A percentile compares a stretch with the other conserved stretches of the same genome.
phyloP scores from a whole-genome alignment of 768 basidiomycete genomes.

The Russula virescens region DNA sequence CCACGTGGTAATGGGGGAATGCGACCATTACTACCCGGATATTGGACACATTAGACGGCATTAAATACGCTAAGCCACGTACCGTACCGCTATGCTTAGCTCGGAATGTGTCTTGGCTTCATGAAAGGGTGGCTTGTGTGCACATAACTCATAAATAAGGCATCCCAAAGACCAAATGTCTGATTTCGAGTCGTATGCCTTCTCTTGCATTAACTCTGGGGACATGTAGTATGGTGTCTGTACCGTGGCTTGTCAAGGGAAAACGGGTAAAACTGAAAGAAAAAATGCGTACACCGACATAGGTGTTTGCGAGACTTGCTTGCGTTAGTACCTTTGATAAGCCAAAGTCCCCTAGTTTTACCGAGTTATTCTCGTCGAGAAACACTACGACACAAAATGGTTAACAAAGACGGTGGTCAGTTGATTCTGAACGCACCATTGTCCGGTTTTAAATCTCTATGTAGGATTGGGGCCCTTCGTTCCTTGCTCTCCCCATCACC shows the following conservation, averaged over 20 bases:
- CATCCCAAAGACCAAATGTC: slow-evolving; percentile 99
- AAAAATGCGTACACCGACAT: slow-evolving; percentile 74
- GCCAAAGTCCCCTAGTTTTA: slow-evolving; percentile 97
- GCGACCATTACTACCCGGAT: slow-evolving; percentile 59
- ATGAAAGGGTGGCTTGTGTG: slow-evolving; percentile 88
- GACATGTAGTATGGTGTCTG: slow-evolving; percentile 99
- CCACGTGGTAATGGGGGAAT: slow-evolving; percentile 84
- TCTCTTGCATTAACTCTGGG: slow-evolving; percentile 95
- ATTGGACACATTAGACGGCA: not conserved
- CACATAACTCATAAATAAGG: slow-evolving; percentile 93
- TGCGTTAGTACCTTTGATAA: slow-evolving; percentile 87
- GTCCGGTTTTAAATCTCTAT: slow-evolving; percentile 95
- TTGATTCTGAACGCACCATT: slow-evolving; percentile 57
- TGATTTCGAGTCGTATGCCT: slow-evolving; percentile 94
- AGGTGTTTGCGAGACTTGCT: slow-evolving; percentile 89
- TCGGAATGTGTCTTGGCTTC: slow-evolving; percentile 89
- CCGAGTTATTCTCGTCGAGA: slow-evolving; percentile 73
- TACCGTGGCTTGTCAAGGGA: not conserved
- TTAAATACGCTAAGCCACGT: slow-evolving; percentile 22
- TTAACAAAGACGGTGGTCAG: not conserved
- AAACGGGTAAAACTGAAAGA: not conserved
- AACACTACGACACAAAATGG: slow-evolving; percentile 55
- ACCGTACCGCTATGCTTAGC: slow-evolving; percentile 77
- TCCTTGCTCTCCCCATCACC: slow-evolving; percentile 41
- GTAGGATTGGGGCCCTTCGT: slow-evolving; percentile 70